phyloP scores from a whole-genome alignment of 1,284 basidiomycete genomes.

The Pseudozyma thailandica region DNA sequence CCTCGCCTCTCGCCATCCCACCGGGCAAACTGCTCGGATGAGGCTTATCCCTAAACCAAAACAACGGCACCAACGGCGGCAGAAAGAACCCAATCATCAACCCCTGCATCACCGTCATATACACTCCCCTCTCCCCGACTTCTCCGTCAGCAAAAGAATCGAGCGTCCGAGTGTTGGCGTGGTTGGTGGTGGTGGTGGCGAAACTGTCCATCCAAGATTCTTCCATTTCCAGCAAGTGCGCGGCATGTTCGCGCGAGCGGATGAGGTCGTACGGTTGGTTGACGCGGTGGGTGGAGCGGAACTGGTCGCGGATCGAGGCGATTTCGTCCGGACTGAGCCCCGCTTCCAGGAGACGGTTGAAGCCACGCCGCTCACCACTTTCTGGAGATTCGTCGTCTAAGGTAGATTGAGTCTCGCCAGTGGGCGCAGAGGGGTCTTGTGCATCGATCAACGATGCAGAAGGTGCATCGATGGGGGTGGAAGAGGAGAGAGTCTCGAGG shows the following conservation, averaged over 20 bases:
- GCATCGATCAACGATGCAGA: conserved; percentile 1
- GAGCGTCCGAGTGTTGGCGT: background rate
- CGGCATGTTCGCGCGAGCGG: conserved; percentile 21
- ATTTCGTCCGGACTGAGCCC: conserved; percentile 31
- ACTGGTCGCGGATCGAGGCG: conserved; percentile 29
- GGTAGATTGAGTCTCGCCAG: background rate
- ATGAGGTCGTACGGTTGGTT: conserved; percentile 24
- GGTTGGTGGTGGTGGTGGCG: conserved; percentile 1
- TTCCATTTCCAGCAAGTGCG: conserved; percentile 42
- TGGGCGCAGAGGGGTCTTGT: background rate
- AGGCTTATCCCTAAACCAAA: conserved; percentile 33
- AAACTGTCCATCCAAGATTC: conserved; percentile 50
- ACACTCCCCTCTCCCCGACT: conserved; percentile 3
- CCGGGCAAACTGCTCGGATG: conserved; percentile 21
- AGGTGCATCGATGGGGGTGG: background rate
- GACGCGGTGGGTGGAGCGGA: conserved; percentile 31
- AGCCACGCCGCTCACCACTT: conserved; percentile 14
- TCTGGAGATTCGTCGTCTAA: background rate
- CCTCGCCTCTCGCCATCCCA: background rate
- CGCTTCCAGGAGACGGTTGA: conserved; percentile 38
- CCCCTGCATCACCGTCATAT: conserved; percentile 33
- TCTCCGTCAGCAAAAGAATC: background rate
- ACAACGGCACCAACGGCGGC: conserved; percentile 28
- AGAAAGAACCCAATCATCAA: conserved; percentile 44
- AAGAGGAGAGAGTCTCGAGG: background rate